These are phyloP conservation scores for Sequoia sempervirens DNA, from an alignment of 75 land plant genomes.

Conservation along the genomic window DNA sequence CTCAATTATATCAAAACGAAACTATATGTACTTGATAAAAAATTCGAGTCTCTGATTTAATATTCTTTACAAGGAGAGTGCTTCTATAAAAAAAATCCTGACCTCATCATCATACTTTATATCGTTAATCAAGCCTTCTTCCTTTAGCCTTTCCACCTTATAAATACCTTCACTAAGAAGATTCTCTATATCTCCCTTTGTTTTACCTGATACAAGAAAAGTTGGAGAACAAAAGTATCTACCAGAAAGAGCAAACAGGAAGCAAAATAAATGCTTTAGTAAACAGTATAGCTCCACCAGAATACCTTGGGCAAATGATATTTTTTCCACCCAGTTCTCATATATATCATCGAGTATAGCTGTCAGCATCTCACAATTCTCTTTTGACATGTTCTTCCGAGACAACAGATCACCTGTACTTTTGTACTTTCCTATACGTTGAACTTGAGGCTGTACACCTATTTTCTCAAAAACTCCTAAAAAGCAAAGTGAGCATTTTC, in stretches of 20 bases:
- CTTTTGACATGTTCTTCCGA: slow-evolving; percentile 62
- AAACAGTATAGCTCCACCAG: background rate
- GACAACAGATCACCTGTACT: slow-evolving; percentile 84
- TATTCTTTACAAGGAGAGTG: background rate
- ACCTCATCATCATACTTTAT: slow-evolving; percentile 95
- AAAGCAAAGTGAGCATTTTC: slow-evolving; percentile 6
- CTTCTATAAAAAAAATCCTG: slow-evolving; percentile 3
- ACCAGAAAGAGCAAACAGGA: background rate
- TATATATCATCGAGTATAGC: slow-evolving; percentile 60
- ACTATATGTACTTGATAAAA: background rate
- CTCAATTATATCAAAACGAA: background rate
- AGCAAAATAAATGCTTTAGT: background rate
- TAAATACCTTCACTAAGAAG: slow-evolving; percentile 79
- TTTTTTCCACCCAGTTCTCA: slow-evolving; percentile 44
- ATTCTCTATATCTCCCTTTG: slow-evolving; percentile 60
- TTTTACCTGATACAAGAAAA: slow-evolving; percentile 57
- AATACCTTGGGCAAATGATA: slow-evolving; percentile 49
- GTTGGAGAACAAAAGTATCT: background rate
- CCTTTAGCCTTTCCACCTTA: slow-evolving; percentile 68
- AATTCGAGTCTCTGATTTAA: background rate
- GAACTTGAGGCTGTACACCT: slow-evolving; percentile 81
- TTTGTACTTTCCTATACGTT: slow-evolving; percentile 95
- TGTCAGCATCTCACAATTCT: slow-evolving; percentile 63
- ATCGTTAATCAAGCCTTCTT: slow-evolving; percentile 80
- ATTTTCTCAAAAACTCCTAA: slow-evolving; percentile 89